Base-by-base conservation (phyloP, 768 basidiomycete genomes). In the Tricholoma hemisulphureum region DNA sequence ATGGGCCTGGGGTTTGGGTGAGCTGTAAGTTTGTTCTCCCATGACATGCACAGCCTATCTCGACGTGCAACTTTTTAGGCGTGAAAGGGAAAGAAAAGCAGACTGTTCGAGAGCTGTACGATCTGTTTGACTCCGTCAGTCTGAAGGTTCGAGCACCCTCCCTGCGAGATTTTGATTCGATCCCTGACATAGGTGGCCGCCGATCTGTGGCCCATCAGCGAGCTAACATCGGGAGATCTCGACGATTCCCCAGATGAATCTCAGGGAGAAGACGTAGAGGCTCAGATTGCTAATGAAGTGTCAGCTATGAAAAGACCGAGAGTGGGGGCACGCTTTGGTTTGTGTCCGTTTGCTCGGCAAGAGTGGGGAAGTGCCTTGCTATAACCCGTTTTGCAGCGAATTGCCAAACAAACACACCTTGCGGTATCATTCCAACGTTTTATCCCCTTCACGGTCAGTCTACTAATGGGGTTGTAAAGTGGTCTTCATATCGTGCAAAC, bases 1-100 rank as follows among this genome's bases (percentile, higher is more conserved):
- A 89, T 58, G 92, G 92, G 8, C 92, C 92, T 18, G 91, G 92
- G 16, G 74, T 94, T 18, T 94, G 92, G 91, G 88, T 84, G 9
- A 91, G 86, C 65, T 93, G 90, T 78, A 66, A 65, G 79, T 68
- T 39, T 16, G 32, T 13, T 37, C 28, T 55, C 24, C 8, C 9
- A 35, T 43, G 24, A n/a, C n/a, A n/a, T n/a, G 18, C 16, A 4
- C 16, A 21, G 23, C 16, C 10, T 2, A 31, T 21, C 39, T 34
- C 51, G 49, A 18, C 37, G 4, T 24, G 8, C 8, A 18, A 49
- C 16, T n/a, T 39, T 45, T 14, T 34, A 83, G 82, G 82, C 63
- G 81, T 91, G 28, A 91, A 88, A 69, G 92, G 92, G 18, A 93
- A 87, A 63, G 93, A 94, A 69, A 88, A 82, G 61, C 87, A 86